Evolutionary conservation across 139 green algal species (phyloP).

Genomic region (Edaphochlamys debaryana): DNA sequence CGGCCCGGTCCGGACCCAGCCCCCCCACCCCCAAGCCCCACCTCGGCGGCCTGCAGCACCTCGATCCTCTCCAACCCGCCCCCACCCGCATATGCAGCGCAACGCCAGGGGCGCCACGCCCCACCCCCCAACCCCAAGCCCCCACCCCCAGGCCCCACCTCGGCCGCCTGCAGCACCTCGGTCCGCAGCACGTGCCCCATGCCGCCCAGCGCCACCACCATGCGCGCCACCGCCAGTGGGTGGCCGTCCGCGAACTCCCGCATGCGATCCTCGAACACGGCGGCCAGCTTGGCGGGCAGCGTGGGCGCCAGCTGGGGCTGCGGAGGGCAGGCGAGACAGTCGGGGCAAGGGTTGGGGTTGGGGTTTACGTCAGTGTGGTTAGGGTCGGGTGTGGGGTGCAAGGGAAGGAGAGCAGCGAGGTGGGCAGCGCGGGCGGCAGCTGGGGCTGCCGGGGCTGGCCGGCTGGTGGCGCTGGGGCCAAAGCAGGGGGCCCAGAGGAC

Average conservation of each 20-base stretch:
- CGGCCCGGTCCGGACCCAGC: too few relatives aligned
- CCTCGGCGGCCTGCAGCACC: background rate
- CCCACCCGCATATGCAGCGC: too few relatives aligned
- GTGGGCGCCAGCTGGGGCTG: slow-evolving; percentile 10
- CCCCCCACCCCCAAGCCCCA: background rate
- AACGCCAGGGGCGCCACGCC: background rate
- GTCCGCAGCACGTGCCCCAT: slow-evolving; percentile 35
- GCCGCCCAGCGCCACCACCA: background rate
- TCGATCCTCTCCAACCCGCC: background rate
- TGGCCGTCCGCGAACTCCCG: background rate
- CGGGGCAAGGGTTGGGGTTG: too few relatives aligned
- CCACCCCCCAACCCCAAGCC: too few relatives aligned
- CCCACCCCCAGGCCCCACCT: background rate
- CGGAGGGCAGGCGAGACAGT: background rate
- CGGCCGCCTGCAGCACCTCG: slow-evolving; percentile 8
- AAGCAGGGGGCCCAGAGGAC: background rate
- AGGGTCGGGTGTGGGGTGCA: too few relatives aligned
- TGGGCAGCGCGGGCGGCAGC: too few relatives aligned
- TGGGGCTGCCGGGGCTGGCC: too few relatives aligned
- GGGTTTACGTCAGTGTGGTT: too few relatives aligned
- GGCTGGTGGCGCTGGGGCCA: too few relatives aligned
- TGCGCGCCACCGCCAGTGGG: too few relatives aligned
- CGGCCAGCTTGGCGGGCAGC: slow-evolving; percentile 4
- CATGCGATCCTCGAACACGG: slow-evolving; percentile 4
- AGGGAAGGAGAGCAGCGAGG: too few relatives aligned